Evolutionary conservation across 345 rosid genomes (phyloP), one percentile per base, ranked within the genome.

Genomic region (Aquilaria yunnanensis): DNA sequence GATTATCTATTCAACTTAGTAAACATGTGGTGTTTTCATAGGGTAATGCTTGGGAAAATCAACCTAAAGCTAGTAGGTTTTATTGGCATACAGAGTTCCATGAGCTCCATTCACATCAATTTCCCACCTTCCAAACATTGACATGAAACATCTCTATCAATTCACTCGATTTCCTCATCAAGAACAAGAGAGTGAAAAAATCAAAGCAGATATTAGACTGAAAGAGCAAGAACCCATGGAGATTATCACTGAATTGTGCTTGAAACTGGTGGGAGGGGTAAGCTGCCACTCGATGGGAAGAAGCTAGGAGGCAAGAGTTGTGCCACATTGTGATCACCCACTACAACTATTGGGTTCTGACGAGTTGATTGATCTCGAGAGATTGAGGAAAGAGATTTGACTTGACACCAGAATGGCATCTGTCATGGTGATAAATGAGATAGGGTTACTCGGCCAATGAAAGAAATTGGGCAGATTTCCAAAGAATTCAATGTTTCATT

Each of bases 31-130:
- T 0, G 99, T 91, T 77, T 95, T 97, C 97, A 91, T 95, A 12
- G 99, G 99, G 69, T 95, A 95, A 71, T 87, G 93, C 69, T 88
- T 97, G 8, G 99, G 96, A 57, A 95, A 95, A 78, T 95, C 99
- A 66, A 89, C 99, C 79, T 95, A 97, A 74, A 95, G 96, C 73
- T 91, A 96, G 74, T 83, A 95, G 2, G 83, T 87, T 56, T 95
- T 97, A 54, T 84, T 87, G 2, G 90, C 79, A 47, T 95, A 95
- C 1, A 95, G 78, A 60, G 99, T 88, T 46, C 90, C 97, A 2
- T 89, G 80, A 57, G 92, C 97, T 77, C 97, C 99, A 61, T 71
- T 81, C 6, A 85, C 96, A 77, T 94, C 96, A 66, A 94, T 85
- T 13, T 86, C 77, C 99, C 99, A 90, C 76, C 97, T 94, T 16